These are phyloP conservation scores for Fusarium sp. DNA, from an alignment of 2,329 filamentous ascomycete species.

Conservation along the genomic window DNA sequence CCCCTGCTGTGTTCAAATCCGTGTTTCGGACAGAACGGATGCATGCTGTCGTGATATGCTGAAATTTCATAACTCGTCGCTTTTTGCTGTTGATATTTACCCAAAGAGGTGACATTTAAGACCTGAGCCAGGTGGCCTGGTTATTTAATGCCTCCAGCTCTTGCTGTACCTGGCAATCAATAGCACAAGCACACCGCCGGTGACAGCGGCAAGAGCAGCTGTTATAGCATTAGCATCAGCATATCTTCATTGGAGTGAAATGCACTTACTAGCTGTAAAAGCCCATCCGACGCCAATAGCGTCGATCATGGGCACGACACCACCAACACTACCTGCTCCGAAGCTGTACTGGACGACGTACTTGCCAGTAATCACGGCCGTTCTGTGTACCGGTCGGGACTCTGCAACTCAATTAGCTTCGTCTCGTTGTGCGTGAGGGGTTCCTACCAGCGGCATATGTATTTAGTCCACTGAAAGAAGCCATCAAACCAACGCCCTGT, in stretches of 20 bases:
- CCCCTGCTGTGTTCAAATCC: too few species aligned
- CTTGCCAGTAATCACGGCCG: conserved; percentile 47
- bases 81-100: too few species aligned
- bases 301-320: conserved; percentile 46
- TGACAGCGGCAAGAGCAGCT: conserved; percentile 31
- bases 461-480: conserved; percentile 57
- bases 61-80: too few species aligned
- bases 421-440: rapidly evolving
- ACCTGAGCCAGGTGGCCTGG: background rate
- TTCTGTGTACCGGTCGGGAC: conserved; percentile 42
- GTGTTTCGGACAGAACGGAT: too few species aligned
- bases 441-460: conserved; percentile 57
- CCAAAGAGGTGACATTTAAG: background rate
- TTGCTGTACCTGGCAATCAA: conserved; percentile 41
- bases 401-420: conserved; percentile 29
- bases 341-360: conserved; percentile 48
- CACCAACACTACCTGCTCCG: conserved; percentile 45
- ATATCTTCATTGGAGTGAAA: rapidly evolving
- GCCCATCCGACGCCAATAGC: conserved; percentile 45
- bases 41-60: too few species aligned
- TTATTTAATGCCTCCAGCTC: conserved; percentile 35
- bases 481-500: conserved; percentile 55
- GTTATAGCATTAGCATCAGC: background rate
- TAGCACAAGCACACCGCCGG: conserved; percentile 33
- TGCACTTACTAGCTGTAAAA: conserved; percentile 45